Conservation (phyloP, 768 basidiomycete genomes). For the Amanita brunnescens region DNA sequence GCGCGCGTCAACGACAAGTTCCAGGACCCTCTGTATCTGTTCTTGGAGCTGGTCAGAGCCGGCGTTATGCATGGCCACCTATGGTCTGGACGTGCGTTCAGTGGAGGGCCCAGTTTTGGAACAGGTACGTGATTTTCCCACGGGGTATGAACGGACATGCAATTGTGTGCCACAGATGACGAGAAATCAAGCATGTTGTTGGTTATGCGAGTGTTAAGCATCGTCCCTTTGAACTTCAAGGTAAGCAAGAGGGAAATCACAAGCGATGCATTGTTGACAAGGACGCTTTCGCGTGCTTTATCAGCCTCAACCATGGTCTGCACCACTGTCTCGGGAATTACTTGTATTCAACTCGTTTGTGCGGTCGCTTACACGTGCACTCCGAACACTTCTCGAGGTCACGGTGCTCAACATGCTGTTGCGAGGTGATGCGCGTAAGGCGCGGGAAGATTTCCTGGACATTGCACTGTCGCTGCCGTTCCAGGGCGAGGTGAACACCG, state of each 20-base stretch:
- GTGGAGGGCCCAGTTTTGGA: constrained; percentile 93
- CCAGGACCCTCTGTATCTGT: constrained; percentile 92
- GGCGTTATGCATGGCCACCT: constrained; percentile 93
- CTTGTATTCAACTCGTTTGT: constrained; percentile 98
- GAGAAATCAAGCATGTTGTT: constrained; percentile 92
- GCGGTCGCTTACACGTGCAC: constrained; percentile 80
- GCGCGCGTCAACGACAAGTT: constrained; percentile 94
- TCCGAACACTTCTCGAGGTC: constrained; percentile 86
- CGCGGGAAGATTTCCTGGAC: constrained; percentile 87
- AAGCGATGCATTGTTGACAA: constrained; percentile 2
- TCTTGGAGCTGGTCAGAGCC: constrained; percentile 92
- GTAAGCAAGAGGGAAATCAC: constrained; percentile 31
- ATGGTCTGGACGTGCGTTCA: constrained; percentile 83
- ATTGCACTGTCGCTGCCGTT: constrained; percentile 89
- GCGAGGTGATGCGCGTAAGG: constrained; percentile 76
- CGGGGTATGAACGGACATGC: background rate
- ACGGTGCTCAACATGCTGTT: constrained; percentile 90
- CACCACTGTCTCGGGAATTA: constrained; percentile 91
- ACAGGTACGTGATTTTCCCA: constrained; percentile 47
- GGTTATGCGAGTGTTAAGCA: constrained; percentile 94
- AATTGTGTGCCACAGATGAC: constrained; percentile 47
- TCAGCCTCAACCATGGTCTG: constrained; percentile 87
- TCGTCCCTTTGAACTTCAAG: constrained; percentile 92
- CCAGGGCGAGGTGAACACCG: constrained; percentile 95
- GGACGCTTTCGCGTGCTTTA: constrained; percentile 10